phyloP scores from a whole-genome alignment of 257 asterid species.

The Solanum appendiculatum region DNA sequence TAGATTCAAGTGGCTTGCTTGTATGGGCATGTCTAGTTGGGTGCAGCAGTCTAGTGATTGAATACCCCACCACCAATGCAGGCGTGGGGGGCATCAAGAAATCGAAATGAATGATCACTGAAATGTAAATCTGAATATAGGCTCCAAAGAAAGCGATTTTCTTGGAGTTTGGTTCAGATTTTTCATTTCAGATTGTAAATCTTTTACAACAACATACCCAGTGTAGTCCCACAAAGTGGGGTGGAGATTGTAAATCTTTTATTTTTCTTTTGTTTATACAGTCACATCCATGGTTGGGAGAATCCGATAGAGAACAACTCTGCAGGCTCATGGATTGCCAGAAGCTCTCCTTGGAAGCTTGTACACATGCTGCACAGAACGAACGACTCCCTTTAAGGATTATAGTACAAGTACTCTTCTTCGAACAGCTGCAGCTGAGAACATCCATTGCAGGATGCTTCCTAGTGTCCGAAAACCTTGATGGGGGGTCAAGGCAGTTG shows the following conservation, averaged over 20 bases:
- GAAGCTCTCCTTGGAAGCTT: conserved; percentile 92
- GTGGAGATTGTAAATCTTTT: neutral
- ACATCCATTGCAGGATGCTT: conserved; percentile 95
- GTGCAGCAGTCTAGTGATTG: neutral
- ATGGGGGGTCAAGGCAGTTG: conserved; percentile 79
- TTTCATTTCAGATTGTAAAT: neutral
- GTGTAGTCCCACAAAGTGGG: neutral
- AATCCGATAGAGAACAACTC: conserved; percentile 81
- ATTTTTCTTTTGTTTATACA: conserved; percentile 31
- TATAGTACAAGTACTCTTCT: conserved; percentile 91
- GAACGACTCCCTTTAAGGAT: conserved; percentile 82
- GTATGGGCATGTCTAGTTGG: neutral
- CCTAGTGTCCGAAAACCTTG: conserved; percentile 87
- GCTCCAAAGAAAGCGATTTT: neutral
- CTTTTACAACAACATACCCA: neutral
- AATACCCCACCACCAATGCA: neutral
- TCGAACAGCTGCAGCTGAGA: conserved; percentile 88
- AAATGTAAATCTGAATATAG: neutral
- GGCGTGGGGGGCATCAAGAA: neutral
- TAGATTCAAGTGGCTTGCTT: neutral
- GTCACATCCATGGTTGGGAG: conserved; percentile 95
- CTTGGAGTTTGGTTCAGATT: neutral
- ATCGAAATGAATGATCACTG: neutral
- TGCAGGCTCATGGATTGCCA: conserved; percentile 97
- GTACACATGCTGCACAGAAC: conserved; percentile 97